Percentiles rank a stretch among this genome's conserved stretches.
Conservation (phyloP, 192 early-diverging fungal species). For the Mortierella antarctica region DNA sequence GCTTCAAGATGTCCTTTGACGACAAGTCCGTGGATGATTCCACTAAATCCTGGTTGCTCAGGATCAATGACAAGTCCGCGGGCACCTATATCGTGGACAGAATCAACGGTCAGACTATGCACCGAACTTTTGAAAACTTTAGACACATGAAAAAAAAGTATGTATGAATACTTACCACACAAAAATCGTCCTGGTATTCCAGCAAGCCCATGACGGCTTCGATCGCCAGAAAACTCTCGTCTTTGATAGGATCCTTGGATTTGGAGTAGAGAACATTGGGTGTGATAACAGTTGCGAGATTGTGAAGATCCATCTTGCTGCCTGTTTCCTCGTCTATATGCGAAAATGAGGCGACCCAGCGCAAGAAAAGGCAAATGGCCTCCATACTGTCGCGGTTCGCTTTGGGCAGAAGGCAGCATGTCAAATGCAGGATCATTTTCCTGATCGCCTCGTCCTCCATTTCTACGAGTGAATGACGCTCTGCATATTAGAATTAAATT, state of each 20-base stretch:
- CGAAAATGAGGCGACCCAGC: constrained; percentile 84
- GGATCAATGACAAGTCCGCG: constrained; percentile 61
- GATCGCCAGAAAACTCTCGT: constrained; percentile 78
- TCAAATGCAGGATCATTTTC: constrained; percentile 81
- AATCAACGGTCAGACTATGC: neutral
- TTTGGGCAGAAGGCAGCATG: constrained; percentile 87
- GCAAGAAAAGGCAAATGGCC: constrained; percentile 90
- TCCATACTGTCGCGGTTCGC: constrained; percentile 92
- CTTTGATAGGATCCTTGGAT: constrained; percentile 82
- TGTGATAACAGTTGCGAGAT: constrained; percentile 93
- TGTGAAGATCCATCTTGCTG: constrained; percentile 93
- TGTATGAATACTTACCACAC: constrained; percentile 60
- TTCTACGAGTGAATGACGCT: constrained; percentile 34
- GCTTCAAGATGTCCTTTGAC: constrained; percentile 63
- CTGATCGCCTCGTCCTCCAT: constrained; percentile 62
- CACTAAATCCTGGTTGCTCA: constrained; percentile 58
- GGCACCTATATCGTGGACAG: constrained; percentile 53
- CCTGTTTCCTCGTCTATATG: constrained; percentile 76
- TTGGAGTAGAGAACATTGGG: constrained; percentile 93
- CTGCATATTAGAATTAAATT: too few species aligned
- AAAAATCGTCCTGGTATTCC: constrained; percentile 73
- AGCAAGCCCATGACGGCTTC: constrained; percentile 74
- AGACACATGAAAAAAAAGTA: neutral
- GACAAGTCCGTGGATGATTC: constrained; percentile 61
- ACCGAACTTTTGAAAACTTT: neutral